phyloP scores from a whole-genome alignment of 768 basidiomycete genomes.

The Phaeolepiota aurea region DNA sequence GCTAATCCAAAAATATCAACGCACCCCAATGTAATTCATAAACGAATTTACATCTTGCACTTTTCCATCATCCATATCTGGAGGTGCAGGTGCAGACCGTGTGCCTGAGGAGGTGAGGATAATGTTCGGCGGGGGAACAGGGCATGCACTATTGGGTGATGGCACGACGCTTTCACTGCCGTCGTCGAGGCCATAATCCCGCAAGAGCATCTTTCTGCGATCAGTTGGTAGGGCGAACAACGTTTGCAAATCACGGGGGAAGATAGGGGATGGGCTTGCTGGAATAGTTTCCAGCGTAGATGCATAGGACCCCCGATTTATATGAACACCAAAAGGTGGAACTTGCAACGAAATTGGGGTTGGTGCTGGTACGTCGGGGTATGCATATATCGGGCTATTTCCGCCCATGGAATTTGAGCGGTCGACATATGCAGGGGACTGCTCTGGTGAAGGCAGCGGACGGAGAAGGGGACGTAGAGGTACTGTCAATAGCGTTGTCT shows the following conservation, averaged over 20 bases:
- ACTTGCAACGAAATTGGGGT: slow-evolving; percentile 3
- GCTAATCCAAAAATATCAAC: slow-evolving; percentile 10
- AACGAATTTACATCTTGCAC: slow-evolving; percentile 32
- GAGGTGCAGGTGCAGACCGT: too few species aligned
- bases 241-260: slow-evolving; percentile 37
- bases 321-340: too few species aligned
- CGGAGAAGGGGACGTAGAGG: slow-evolving; percentile 43
- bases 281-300: slow-evolving; percentile 15
- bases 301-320: slow-evolving; percentile 11
- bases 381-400: slow-evolving; percentile 10
- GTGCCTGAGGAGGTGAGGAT: too few species aligned
- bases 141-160: not conserved
- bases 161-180: not conserved
- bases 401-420: slow-evolving; percentile 13
- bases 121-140: not conserved
- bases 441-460: slow-evolving; percentile 37
- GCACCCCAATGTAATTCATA: slow-evolving; percentile 39
- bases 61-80: too few species aligned
- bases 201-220: slow-evolving; percentile 28
- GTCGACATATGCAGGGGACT: slow-evolving; percentile 28
- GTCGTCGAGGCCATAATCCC: slow-evolving; percentile 35
- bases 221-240: slow-evolving; percentile 36
- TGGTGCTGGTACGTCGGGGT: slow-evolving; percentile 5
- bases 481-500: slow-evolving; percentile 26
- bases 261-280: slow-evolving; percentile 32